Evolutionary conservation across 2,329 filamentous ascomycete genomes (phyloP), one percentile per base, ranked within the genome.

Genomic region (Hypoxylon sp.): DNA sequence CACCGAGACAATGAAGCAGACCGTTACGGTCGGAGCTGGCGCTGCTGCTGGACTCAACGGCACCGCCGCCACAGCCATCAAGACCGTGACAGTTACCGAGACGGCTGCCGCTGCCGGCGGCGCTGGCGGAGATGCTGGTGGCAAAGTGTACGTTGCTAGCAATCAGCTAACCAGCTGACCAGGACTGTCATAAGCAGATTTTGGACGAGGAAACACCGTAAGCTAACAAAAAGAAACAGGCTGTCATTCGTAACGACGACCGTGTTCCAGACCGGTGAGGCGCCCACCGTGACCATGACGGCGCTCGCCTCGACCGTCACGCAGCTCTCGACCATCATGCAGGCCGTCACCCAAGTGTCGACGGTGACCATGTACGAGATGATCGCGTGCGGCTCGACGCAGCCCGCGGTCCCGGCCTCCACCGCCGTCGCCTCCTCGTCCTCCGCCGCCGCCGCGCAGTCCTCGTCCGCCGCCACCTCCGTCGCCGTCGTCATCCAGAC

Each of bases 201-300:
- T n/a, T n/a, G n/a, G n/a, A n/a, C n/a, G n/a, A n/a, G n/a, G n/a
- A n/a, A n/a, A 11, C n/a, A 56, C 40, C 33, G 21, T 31, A 33
- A n/a, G 48, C 63, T 65, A 56, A 63, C 49, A 21, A 17, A 10
- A 23, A n/a, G n/a, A 4, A 20, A 40, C 38, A 59, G 56, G 23
- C 61, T 75, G 9, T 73, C 74, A 4, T 73, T 76, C 63, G 58
- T 76, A n/a, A 76, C 74, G 15, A 71, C 65, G 6, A 77, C 74
- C 4, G 67, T 75, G 21, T 74, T 69, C 45, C 68, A 52, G 4
- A 67, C 66, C 18, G 74, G 73, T 18, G 67, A 29, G 11, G 59
- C 51, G 33, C 43, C 56, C 3, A 69, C 68, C 11, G 60, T 77
- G 18, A 79, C 75, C 4, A 69, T 76, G 43, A 78, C 77, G 3